phyloP scores from a whole-genome alignment of 1,139 yeast genomes.

The Candida sp. region DNA sequence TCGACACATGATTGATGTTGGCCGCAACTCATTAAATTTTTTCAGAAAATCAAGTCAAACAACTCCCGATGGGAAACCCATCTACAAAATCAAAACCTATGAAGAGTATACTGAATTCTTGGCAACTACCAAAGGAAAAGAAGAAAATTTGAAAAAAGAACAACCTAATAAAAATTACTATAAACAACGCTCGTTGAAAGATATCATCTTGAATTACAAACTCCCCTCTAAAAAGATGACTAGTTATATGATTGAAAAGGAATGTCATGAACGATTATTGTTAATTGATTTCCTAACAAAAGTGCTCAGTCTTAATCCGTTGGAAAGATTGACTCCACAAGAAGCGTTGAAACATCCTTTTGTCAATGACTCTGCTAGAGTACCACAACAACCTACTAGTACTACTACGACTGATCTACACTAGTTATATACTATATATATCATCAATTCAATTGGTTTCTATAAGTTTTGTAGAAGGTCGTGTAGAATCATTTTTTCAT shows the following conservation, averaged over 20 bases:
- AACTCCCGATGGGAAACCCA: slow-evolving; percentile 25
- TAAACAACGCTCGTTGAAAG: slow-evolving; percentile 66
- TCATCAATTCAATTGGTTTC: no score
- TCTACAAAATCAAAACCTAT: slow-evolving; percentile 27
- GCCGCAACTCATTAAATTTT: slow-evolving; percentile 75
- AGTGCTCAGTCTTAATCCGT: slow-evolving; percentile 78
- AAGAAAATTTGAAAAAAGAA: slow-evolving; percentile 57
- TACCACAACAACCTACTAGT: slow-evolving; percentile 5
- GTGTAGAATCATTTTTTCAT: no score
- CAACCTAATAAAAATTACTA: slow-evolving; percentile 85
- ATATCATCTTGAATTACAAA: slow-evolving; percentile 72
- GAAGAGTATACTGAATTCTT: slow-evolving; percentile 39
- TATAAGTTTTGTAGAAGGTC: no score
- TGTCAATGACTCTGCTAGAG: slow-evolving; percentile 36
- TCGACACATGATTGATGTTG: slow-evolving; percentile 95
- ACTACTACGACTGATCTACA: neutral
- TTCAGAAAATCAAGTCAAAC: slow-evolving; percentile 43
- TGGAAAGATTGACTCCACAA: slow-evolving; percentile 96
- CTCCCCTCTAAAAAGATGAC: slow-evolving; percentile 75
- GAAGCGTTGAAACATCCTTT: slow-evolving; percentile 94
- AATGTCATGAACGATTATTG: slow-evolving; percentile 67
- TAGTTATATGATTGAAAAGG: slow-evolving; percentile 59
- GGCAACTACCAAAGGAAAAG: slow-evolving; percentile 23
- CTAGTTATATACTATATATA: neutral
- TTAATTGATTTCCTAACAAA: slow-evolving; percentile 79